Evolutionary conservation across 2,329 filamentous ascomycete genomes (phyloP).

Genomic region (Trichothecium roseum): DNA sequence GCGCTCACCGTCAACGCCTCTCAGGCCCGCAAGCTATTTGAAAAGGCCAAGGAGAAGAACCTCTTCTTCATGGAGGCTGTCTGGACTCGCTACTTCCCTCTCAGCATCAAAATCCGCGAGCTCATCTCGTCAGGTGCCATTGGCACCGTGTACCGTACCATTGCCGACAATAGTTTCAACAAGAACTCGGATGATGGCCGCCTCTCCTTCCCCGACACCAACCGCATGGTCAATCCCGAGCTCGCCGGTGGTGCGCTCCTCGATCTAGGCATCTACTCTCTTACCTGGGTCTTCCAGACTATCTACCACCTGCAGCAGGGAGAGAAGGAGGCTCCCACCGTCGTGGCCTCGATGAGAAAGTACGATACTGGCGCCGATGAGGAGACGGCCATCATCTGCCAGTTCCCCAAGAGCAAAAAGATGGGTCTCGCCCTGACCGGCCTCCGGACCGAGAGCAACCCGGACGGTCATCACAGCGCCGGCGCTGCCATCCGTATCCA

Average conservation of each 20-base stretch:
- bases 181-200: constrained; percentile 45
- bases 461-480: constrained; percentile 47
- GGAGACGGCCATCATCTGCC: constrained; percentile 65
- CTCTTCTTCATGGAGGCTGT: constrained; percentile 79
- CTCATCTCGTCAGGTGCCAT: constrained; percentile 45
- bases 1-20: constrained; percentile 75
- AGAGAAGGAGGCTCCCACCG: constrained; percentile 56
- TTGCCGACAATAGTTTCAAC: constrained; percentile 52
- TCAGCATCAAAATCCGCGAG: constrained; percentile 66
- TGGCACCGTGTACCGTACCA: constrained; percentile 50
- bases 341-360: constrained; percentile 60
- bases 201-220: constrained; percentile 45
- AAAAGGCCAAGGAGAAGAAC: constrained; percentile 61
- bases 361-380: constrained; percentile 70
- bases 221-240: constrained; percentile 75
- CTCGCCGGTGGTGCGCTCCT: constrained; percentile 75
- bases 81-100: constrained; percentile 82
- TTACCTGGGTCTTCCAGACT: constrained; percentile 87
- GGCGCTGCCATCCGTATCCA: constrained; percentile 68
- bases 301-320: constrained; percentile 70
- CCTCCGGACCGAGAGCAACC: constrained; percentile 51
- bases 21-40: constrained; percentile 62
- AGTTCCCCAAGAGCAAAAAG: constrained; percentile 58
- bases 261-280: constrained; percentile 78
- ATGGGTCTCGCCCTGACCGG: constrained; percentile 64